Conservation (phyloP, 2,329 filamentous ascomycete genomes). For the Aspergillus pseudoviridinutans region DNA sequence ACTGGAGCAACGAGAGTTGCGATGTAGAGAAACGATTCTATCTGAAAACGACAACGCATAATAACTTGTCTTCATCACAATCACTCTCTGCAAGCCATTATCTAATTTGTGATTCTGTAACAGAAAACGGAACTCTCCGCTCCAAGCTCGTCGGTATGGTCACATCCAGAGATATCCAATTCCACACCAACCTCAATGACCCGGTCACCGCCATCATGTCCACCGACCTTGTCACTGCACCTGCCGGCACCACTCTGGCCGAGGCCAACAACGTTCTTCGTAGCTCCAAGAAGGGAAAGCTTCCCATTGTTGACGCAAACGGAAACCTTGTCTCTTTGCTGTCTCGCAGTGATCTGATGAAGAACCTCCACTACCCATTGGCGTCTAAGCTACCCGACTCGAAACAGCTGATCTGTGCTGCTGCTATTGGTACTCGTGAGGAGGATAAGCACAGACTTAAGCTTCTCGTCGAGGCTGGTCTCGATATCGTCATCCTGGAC, state of each 20-base stretch:
- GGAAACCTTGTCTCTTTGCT: conserved; percentile 89
- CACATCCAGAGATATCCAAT: conserved; percentile 96
- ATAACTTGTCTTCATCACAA: conserved; percentile 3
- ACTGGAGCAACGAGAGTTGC: conserved; percentile 86
- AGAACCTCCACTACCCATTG: conserved; percentile 95
- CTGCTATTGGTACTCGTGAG: conserved; percentile 89
- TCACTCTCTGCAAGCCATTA: conserved; percentile 11
- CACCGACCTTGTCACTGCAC: conserved; percentile 85
- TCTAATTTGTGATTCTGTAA: conserved; percentile 17
- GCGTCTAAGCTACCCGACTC: conserved; percentile 95
- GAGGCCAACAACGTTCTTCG: conserved; percentile 93
- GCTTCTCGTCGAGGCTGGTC: conserved; percentile 86
- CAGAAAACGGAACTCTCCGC: conserved; percentile 86
- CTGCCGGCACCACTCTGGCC: conserved; percentile 71
- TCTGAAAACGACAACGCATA: conserved; percentile 38
- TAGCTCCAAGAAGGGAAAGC: conserved; percentile 97
- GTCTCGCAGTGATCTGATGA: conserved; percentile 92
- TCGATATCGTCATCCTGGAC: conserved; percentile 94
- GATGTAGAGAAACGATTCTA: conserved; percentile 68
- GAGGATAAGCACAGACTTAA: conserved; percentile 85
- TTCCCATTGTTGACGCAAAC: conserved; percentile 80
- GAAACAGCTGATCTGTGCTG: conserved; percentile 94
- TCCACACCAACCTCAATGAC: conserved; percentile 70
- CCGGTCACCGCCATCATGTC: conserved; percentile 91
- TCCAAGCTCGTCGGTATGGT: conserved; percentile 97